Base-by-base conservation (phyloP, 345 rosid genomes). In the Psidium friedrichsthalianum region DNA sequence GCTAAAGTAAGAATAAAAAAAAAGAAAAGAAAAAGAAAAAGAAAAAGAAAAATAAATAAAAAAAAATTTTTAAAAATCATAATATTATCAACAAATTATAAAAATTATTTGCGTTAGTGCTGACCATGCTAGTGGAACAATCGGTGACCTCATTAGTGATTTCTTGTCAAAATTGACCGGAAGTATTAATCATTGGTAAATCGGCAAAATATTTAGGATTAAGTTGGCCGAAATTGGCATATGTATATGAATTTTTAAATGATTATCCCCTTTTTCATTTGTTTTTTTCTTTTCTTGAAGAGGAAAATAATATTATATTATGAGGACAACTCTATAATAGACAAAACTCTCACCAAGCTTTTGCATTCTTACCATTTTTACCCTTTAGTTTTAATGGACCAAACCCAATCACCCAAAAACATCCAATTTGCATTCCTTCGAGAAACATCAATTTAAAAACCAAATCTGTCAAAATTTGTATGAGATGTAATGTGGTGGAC, bases 81-180 rank as follows among this genome's bases (percentile, higher is more conserved):
- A 58, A 5, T 1, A 5, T 56, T 56, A 5, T 56, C 22, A 56
- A 3, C 6, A 56, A 56, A 3, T 21, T 21, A 8, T 22, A 56
- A 56, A 56, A 56, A 21, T 36, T 69, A 8, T 9, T 2, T 5
- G 7, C 1, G 0, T 61, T 1, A 61, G 3, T 1, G 0, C 15
- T 14, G 2, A 1, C 6, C 11, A 6, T 61, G 21, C 8, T 21
- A 6, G 5, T 61, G 14, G 5, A 2, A 61, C 27, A 14, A 14
- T 61, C 0, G 9, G 0, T 32, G 3, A 15, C 1, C 0, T 15
- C 1, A 2, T 64, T 0, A 3, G 0, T 4, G 6, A 20, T 32
- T 64, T 64, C 8, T 7, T 12, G 3, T 22, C 5, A 64, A 64
- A 27, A 16, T 9, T 64, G 6, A 1, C 22, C 0, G 2, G 3